These are phyloP conservation scores for Naganishia antarctica DNA, from an alignment of 768 basidiomycete genomes.

Conservation along the genomic window DNA sequence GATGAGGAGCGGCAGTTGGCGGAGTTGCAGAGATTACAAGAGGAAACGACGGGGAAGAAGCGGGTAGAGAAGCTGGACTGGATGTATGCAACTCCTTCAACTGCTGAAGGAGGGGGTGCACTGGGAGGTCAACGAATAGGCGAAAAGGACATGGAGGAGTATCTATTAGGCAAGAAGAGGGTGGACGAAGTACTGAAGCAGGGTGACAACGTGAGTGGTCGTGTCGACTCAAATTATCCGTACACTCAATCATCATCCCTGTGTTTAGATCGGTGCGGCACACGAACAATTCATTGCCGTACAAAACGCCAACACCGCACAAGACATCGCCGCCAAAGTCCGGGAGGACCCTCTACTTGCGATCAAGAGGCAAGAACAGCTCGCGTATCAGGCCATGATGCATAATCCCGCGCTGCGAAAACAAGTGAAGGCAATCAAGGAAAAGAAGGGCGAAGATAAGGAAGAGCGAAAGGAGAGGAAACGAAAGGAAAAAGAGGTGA, in stretches of 20 bases:
- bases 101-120: conserved; percentile 74
- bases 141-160: conserved; percentile 86
- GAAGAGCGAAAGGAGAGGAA: conserved; percentile 61
- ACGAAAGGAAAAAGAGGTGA: conserved; percentile 56
- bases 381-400: conserved; percentile 72
- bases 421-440: conserved; percentile 43
- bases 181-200: conserved; percentile 86
- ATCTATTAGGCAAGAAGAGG: conserved; percentile 91
- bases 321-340: conserved; percentile 87
- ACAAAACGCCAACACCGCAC: conserved; percentile 83
- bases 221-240: not conserved
- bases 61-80: conserved; percentile 91
- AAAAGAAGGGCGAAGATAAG: conserved; percentile 44
- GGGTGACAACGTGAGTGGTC: conserved; percentile 70
- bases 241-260: not conserved
- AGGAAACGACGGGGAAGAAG: conserved; percentile 91
- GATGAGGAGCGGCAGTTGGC: conserved; percentile 96
- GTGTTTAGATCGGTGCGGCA: conserved; percentile 37
- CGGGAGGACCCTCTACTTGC: conserved; percentile 95
- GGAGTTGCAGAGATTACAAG: conserved; percentile 90
- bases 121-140: conserved; percentile 43
- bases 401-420: conserved; percentile 44
- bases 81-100: conserved; percentile 99
- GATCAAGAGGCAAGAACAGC: conserved; percentile 96
- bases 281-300: conserved; percentile 91